phyloP scores from a whole-genome alignment of 2,329 filamentous ascomycete genomes.

The Aspergillus proliferans region DNA sequence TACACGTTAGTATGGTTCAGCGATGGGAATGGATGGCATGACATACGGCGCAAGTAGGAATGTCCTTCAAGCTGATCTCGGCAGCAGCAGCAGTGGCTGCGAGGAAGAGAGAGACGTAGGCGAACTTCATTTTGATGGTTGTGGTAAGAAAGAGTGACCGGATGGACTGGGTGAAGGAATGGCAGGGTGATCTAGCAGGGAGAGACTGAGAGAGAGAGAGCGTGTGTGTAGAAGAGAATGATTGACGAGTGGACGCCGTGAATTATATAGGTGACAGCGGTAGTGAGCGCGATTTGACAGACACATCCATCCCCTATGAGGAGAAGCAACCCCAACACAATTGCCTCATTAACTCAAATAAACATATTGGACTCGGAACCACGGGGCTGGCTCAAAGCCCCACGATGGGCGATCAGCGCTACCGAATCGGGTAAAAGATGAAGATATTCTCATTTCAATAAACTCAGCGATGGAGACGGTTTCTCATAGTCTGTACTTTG shows the following conservation, averaged over 20 bases:
- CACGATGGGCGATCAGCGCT: neutral
- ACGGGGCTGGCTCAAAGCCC: neutral
- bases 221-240: neutral
- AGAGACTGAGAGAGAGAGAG: neutral
- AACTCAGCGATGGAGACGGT: too few relatives aligned
- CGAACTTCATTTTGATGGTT: conserved; percentile 42
- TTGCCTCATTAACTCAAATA: too few relatives aligned
- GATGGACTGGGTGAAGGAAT: neutral
- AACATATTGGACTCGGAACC: too few relatives aligned
- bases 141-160: neutral
- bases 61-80: conserved; percentile 25
- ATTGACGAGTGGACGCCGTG: neutral
- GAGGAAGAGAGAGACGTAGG: conserved; percentile 47
- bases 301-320: too few relatives aligned
- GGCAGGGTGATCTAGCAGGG: neutral
- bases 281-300: too few relatives aligned
- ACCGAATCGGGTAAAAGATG: too few relatives aligned
- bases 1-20: conserved; percentile 3
- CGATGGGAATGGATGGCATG: neutral
- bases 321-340: too few relatives aligned
- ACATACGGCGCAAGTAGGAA: conserved; percentile 54
- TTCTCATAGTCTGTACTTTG: too few relatives aligned
- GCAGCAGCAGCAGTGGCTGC: conserved; percentile 47
- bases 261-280: too few relatives aligned
- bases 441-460: too few relatives aligned